Evolutionary conservation across 768 basidiomycete species (phyloP).

Genomic region (Tricholoma bakamatsutake): DNA sequence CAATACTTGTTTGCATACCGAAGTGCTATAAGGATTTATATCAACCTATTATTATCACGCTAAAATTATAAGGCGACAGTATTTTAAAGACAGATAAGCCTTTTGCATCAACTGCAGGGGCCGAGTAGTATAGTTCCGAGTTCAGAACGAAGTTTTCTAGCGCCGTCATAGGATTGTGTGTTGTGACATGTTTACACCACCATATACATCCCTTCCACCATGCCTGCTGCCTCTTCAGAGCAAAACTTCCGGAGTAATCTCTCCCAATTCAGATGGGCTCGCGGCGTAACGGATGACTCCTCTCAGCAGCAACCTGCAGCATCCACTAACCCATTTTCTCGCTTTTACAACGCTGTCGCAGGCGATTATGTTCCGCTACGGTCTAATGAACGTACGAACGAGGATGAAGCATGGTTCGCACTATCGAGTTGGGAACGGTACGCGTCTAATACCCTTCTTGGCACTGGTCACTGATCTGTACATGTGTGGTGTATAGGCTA

Average conservation of each 20-base stretch:
- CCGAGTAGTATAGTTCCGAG: no score
- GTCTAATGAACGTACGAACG: constrained; percentile 76
- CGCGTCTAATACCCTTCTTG: constrained; percentile 7
- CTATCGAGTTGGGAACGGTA: constrained; percentile 92
- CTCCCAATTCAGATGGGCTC: constrained; percentile 85
- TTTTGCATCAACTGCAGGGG: no score
- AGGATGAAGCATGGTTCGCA: constrained; percentile 95
- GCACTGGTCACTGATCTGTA: background rate
- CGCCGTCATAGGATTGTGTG: no score
- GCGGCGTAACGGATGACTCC: constrained; percentile 67
- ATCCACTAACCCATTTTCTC: constrained; percentile 65
- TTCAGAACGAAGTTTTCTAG: no score
- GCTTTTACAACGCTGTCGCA: constrained; percentile 83
- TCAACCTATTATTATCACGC: no score
- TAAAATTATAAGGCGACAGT: no score
- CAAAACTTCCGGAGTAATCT: constrained; percentile 70
- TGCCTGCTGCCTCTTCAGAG: constrained; percentile 37
- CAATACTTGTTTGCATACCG: no score
- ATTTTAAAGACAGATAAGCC: no score
- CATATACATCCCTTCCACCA: background rate
- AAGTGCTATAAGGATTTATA: no score
- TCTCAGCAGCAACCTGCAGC: constrained; percentile 33
- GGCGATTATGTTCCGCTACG: constrained; percentile 87
- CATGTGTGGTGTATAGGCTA: constrained; percentile 41
- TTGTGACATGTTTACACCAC: constrained; percentile 11